Evolutionary conservation across 2,329 filamentous ascomycete species (phyloP), one percentile per base, ranked within the genome.

Genomic region (Sporothrix globosa): DNA sequence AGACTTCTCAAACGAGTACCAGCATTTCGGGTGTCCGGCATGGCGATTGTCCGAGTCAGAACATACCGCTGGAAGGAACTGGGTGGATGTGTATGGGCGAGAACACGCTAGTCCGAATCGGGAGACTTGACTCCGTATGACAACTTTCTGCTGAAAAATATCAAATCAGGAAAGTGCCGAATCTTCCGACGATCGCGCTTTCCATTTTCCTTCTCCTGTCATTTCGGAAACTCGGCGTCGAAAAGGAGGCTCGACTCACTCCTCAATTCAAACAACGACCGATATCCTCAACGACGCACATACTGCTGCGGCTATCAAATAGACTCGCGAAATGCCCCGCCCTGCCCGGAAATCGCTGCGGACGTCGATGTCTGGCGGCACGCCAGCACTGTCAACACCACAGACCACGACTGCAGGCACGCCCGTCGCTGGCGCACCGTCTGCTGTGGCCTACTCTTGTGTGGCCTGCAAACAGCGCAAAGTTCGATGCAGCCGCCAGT

Each of bases 401-500:
- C 54, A 21, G 10, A 27, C 39, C 4, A 5, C 24, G 4, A 41
- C 19, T 4, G 27, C 27, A 14, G 19, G 19, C 24, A 19, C 44
- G 14, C 5, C 44, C 46, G 14, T 46, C 7, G 27, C 27, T 7
- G 27, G 27, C 4, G 30, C 63, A 39, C 30, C 30, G n/a, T 13
- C 34, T n/a, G 5, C 65, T 1, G 48, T 53, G 30, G 50, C 65
- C 21, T 81, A 84, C 53, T 81, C 85, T 0, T 88, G 86, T 72
- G 76, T 85, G 6, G 77, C 81, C 2, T 88, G 85, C 73, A 84
- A 86, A 73, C 83, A 83, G 72, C 81, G 83, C 30, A 86, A 85
- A 73, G 78, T 85, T 30, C 83, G 81, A 69, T 86, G 84, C 75
- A 80, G 83, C 68, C 80, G 82, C 63, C 79, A 77, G 48, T 79